Percentiles rank a stretch among this genome's conserved stretches.
Evolutionary conservation across 2,329 filamentous ascomycete species (phyloP).

Genomic region (Aurifilum marmelostoma): DNA sequence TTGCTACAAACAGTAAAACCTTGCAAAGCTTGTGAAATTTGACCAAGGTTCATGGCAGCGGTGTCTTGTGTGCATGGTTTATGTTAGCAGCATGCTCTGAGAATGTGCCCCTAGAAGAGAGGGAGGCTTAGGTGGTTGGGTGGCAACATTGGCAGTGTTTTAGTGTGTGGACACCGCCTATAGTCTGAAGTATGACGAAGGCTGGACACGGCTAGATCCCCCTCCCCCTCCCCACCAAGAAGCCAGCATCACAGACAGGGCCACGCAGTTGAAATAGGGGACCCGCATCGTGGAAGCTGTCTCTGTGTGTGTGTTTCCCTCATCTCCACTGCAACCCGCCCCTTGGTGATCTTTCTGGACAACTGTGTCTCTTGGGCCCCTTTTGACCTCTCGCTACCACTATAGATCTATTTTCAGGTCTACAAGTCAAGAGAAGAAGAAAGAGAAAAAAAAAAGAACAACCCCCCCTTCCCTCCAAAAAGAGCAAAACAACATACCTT

Average conservation of each 20-base stretch:
- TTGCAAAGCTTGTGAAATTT: background rate
- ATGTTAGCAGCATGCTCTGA: too few relatives aligned
- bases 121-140: background rate
- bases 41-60: background rate
- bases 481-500: slow-evolving; percentile 3
- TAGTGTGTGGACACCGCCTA: slow-evolving; percentile 2
- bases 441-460: slow-evolving; percentile 14
- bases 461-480: too few relatives aligned
- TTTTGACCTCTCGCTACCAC: slow-evolving; percentile 14
- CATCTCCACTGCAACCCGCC: slow-evolving; percentile 21
- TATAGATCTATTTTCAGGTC: slow-evolving; percentile 15
- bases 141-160: background rate
- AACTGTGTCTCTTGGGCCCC: slow-evolving; percentile 28
- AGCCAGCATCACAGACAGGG: slow-evolving; percentile 19
- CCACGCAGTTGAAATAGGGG: slow-evolving; percentile 25
- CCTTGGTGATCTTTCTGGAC: slow-evolving; percentile 29
- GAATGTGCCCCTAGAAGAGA: too few relatives aligned
- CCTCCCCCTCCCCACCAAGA: slow-evolving; percentile 16
- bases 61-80: background rate
- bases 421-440: background rate
- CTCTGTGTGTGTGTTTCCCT: slow-evolving; percentile 10
- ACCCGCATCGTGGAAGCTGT: slow-evolving; percentile 1
- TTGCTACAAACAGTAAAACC: too few relatives aligned
- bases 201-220: slow-evolving; percentile 7
- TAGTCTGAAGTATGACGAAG: slow-evolving; percentile 6